Evolutionary conservation across 75 land plant genomes (phyloP), one percentile per base, ranked within the genome.

Genomic region (Sequoia sempervirens): DNA sequence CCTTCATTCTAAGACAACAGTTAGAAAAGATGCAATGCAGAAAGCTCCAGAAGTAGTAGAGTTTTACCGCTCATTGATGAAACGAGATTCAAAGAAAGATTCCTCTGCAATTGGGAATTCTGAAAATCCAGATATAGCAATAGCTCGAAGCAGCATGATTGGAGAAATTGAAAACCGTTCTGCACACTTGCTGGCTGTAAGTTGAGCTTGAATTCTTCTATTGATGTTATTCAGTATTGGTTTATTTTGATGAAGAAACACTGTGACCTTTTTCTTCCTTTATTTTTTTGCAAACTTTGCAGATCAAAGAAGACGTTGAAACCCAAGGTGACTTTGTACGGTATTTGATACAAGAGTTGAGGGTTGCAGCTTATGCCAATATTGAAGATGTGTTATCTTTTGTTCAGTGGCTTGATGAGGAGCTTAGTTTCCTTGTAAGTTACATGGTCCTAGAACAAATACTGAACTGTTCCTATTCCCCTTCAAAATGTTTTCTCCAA

Each of bases 101-200:
- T 70, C 82, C 7, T 84, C 86, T 66, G 85, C 56, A 85, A 61
- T 81, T 12, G 85, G 85, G 37, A 14, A 66, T 26, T n/a, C 72
- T 40, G 91, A 87, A 40, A 41, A 47, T 46, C 85, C 80, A 20
- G 75, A 76, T 38, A 85, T 78, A 0, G 83, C 87, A 23, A 87
- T 85, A 32, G 84, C 92, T 14, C 87, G 82, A 20, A 89, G 84
- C 76, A 90, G 93, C 82, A 92, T 97, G 95, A 96, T 97, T 54
- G 99, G 99, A 72, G 99, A 97, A 85, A 95, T 97, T 73, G 95
- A 93, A 84, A 96, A 96, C 61, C 92, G 98, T 2, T 97, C 99
- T 3, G 82, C 92, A 40, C 90, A 96, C 87, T 88, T 96, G 50
- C 69, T 92, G 61, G 98, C 99, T 20, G 99, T 97, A 87, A 92